Conservation (phyloP, 257 asterid genomes). For the Solanum lycopersicoides region DNA sequence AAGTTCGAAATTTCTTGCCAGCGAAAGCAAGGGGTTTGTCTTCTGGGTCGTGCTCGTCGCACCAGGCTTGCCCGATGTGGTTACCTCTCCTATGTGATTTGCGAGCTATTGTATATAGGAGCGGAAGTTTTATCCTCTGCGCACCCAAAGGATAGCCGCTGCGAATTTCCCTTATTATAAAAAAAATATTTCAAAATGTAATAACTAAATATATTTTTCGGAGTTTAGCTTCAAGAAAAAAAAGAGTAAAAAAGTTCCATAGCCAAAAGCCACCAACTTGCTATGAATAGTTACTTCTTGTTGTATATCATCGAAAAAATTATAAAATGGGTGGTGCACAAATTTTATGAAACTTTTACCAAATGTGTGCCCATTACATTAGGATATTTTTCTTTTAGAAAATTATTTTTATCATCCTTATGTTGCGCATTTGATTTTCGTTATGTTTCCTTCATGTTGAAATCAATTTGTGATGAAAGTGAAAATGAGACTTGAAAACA, state of each 20-base stretch:
- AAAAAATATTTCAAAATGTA: too few relatives aligned
- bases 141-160: too few relatives aligned
- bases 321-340: not conserved
- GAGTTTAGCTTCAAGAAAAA: too few relatives aligned
- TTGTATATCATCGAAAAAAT: not conserved
- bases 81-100: too few relatives aligned
- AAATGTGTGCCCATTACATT: not conserved
- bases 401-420: not conserved
- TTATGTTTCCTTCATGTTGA: not conserved
- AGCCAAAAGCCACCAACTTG: not conserved
- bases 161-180: too few relatives aligned
- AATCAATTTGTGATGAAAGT: not conserved
- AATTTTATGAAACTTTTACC: not conserved
- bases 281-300: not conserved
- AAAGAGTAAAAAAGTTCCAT: not conserved
- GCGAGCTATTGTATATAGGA: too few relatives aligned
- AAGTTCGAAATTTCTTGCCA: too few relatives aligned
- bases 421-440: not conserved
- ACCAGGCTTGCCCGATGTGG: too few relatives aligned
- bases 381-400: not conserved
- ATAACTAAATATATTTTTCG: not conserved
- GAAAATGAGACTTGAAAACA: not conserved
- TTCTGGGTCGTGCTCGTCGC: too few relatives aligned
- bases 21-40: too few relatives aligned
- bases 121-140: too few relatives aligned